Conservation (phyloP, 306 rosid genomes). For the Lithocarpus polystachyus region DNA sequence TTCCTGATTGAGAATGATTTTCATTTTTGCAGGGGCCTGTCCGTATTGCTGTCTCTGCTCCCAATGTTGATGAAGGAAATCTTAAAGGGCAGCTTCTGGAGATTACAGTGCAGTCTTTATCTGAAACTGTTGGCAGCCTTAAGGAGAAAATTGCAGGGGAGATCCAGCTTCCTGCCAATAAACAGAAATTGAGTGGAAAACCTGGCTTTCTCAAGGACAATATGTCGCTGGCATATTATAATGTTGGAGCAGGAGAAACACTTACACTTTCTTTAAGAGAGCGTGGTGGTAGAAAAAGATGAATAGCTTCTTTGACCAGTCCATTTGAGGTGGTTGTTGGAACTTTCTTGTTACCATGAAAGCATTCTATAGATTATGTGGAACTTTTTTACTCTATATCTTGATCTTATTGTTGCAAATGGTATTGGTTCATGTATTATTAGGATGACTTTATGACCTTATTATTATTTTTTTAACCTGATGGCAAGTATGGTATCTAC, state of each 20-base stretch:
- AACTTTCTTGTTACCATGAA: slow-evolving; percentile 34
- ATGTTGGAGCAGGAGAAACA: slow-evolving; percentile 73
- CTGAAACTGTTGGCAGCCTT: slow-evolving; percentile 82
- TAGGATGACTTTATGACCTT: slow-evolving; percentile 22
- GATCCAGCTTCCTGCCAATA: slow-evolving; percentile 95
- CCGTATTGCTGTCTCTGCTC: slow-evolving; percentile 67
- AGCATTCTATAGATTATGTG: slow-evolving; percentile 29
- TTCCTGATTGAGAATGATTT: slow-evolving; percentile 13
- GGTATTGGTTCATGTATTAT: slow-evolving; percentile 17
- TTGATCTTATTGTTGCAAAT: slow-evolving; percentile 29
- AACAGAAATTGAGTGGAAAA: slow-evolving; percentile 94
- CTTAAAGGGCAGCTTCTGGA: slow-evolving; percentile 84
- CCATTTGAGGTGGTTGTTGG: slow-evolving; percentile 49
- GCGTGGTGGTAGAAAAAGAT: slow-evolving; percentile 98
- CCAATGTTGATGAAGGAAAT: slow-evolving; percentile 90
- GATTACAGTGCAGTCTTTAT: slow-evolving; percentile 70
- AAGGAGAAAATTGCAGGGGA: slow-evolving; percentile 97
- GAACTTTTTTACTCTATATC: slow-evolving; percentile 27
- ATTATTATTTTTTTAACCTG: slow-evolving; percentile 33
- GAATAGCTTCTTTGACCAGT: slow-evolving; percentile 26
- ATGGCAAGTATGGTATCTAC: slow-evolving; percentile 43
- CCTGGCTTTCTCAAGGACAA: slow-evolving; percentile 98
- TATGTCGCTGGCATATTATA: slow-evolving; percentile 85
- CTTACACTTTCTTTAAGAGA: slow-evolving; percentile 79
- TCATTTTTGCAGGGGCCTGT: slow-evolving; percentile 61